Evolutionary conservation across 2,329 filamentous ascomycete species (phyloP).

Genomic region (Penicillium sumatraense): DNA sequence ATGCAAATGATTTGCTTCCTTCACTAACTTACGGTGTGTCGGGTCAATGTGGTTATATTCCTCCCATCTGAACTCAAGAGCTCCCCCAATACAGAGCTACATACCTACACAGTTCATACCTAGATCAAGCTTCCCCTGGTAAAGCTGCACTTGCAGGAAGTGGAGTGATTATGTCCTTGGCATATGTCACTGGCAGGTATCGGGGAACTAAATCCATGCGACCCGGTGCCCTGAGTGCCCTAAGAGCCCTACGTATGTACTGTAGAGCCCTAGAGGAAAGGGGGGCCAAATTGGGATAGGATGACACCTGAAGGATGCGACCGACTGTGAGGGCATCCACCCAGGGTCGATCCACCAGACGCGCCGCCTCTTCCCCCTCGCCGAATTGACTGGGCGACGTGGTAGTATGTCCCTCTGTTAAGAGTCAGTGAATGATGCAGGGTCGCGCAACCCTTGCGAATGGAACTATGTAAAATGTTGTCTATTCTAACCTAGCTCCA

Average conservation of each 20-base stretch:
- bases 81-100: background rate
- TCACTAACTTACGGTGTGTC: conserved; percentile 27
- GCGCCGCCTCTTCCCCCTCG: conserved; percentile 7
- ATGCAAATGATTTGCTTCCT: background rate
- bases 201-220: conserved; percentile 2
- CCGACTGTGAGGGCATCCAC: background rate
- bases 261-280: background rate
- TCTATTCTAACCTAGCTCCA: background rate
- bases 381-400: background rate
- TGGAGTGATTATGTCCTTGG: conserved; percentile 28
- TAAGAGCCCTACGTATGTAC: background rate
- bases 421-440: conserved; percentile 19
- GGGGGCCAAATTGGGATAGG: background rate
- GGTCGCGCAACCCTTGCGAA: conserved; percentile 27
- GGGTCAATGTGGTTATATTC: conserved; percentile 5
- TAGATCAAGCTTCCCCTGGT: conserved; percentile 26
- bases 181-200: conserved; percentile 26
- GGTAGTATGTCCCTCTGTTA: conserved; percentile 12
- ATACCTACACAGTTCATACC: conserved; percentile 1
- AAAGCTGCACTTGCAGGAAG: conserved; percentile 28
- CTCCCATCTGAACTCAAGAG: background rate
- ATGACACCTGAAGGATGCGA: conserved; percentile 7
- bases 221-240: background rate
- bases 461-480: background rate
- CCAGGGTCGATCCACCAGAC: conserved; percentile 9